These are phyloP conservation scores for Microcyclospora pomicola DNA, from an alignment of 2,329 filamentous ascomycete species.

Conservation along the genomic window DNA sequence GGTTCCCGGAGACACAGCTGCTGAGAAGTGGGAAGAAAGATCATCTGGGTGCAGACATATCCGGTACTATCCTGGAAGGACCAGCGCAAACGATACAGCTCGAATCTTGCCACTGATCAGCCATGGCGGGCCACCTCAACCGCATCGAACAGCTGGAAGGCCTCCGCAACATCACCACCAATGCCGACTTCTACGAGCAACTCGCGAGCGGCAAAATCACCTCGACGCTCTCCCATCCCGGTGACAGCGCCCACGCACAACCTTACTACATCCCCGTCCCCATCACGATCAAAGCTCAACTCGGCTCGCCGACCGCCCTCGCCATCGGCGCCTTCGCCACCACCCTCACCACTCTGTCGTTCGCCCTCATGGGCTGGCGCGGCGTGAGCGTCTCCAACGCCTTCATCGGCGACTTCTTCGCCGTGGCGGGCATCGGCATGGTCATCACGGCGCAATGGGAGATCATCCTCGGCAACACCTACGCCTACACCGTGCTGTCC, in stretches of 20 bases:
- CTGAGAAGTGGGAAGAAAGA: too few relatives aligned
- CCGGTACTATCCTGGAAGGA: too few relatives aligned
- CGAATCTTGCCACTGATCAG: too few relatives aligned
- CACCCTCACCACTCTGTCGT: constrained; percentile 39
- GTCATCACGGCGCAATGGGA: constrained; percentile 45
- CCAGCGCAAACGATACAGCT: too few relatives aligned
- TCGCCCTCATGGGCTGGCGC: constrained; percentile 43
- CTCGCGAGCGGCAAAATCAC: constrained; percentile 14
- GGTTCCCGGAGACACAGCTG: too few relatives aligned
- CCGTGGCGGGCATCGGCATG: constrained; percentile 37
- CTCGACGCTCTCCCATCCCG: neutral
- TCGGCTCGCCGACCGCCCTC: constrained; percentile 29
- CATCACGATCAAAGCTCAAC: constrained; percentile 19
- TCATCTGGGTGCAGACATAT: too few relatives aligned
- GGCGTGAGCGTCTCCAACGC: constrained; percentile 38
- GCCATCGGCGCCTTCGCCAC: constrained; percentile 42
- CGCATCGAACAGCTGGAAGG: constrained; percentile 18
- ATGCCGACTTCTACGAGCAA: constrained; percentile 16
- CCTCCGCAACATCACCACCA: constrained; percentile 14
- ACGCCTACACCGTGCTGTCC: constrained; percentile 40
- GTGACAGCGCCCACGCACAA: constrained; percentile 2
- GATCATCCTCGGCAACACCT: constrained; percentile 36
- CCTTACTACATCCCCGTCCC: constrained; percentile 19
- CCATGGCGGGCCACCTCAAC: constrained; percentile 12
- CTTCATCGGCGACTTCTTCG: constrained; percentile 43